phyloP scores from a whole-genome alignment of 257 asterid species.

The Plantago elongata region DNA sequence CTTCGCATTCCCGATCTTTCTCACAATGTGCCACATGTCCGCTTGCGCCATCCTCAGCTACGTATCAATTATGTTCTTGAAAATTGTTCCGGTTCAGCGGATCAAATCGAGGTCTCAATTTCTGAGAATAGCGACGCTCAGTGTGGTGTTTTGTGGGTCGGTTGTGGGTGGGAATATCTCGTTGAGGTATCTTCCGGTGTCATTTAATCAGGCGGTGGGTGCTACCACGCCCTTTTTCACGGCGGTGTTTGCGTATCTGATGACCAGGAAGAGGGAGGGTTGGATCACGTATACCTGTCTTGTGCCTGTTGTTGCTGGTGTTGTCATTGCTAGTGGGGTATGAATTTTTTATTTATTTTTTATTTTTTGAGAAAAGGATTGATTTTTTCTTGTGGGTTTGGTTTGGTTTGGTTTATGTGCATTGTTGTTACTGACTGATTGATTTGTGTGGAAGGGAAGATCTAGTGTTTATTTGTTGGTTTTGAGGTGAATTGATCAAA shows the following conservation, averaged over 20 bases:
- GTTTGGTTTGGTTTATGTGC: background rate
- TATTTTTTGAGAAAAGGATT: slow-evolving; percentile 5
- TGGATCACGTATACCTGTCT: slow-evolving; percentile 81
- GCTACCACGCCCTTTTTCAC: slow-evolving; percentile 97
- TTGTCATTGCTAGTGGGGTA: slow-evolving; percentile 96
- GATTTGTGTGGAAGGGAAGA: too few species aligned
- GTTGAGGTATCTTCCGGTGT: slow-evolving; percentile 66
- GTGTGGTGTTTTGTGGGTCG: slow-evolving; percentile 82
- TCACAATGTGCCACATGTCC: slow-evolving; percentile 98
- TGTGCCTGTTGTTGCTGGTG: slow-evolving; percentile 89
- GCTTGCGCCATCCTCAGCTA: slow-evolving; percentile 92
- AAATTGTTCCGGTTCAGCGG: slow-evolving; percentile 72
- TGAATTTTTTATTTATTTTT: slow-evolving; percentile 8
- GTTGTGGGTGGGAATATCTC: slow-evolving; percentile 97
- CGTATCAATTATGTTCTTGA: slow-evolving; percentile 65
- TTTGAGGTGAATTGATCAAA: slow-evolving; percentile 11
- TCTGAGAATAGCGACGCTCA: slow-evolving; percentile 62
- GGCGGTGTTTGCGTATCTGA: slow-evolving; percentile 75
- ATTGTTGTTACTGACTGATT: too few species aligned
- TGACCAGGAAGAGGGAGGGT: slow-evolving; percentile 74
- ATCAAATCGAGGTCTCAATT: slow-evolving; percentile 81
- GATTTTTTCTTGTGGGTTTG: background rate
- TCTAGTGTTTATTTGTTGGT: background rate
- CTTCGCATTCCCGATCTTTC: slow-evolving; percentile 72
- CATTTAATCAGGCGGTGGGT: slow-evolving; percentile 95